Evolutionary conservation across 306 rosid genomes (phyloP), one percentile per base, ranked within the genome.

Genomic region (Vigna reflexopilosa): DNA sequence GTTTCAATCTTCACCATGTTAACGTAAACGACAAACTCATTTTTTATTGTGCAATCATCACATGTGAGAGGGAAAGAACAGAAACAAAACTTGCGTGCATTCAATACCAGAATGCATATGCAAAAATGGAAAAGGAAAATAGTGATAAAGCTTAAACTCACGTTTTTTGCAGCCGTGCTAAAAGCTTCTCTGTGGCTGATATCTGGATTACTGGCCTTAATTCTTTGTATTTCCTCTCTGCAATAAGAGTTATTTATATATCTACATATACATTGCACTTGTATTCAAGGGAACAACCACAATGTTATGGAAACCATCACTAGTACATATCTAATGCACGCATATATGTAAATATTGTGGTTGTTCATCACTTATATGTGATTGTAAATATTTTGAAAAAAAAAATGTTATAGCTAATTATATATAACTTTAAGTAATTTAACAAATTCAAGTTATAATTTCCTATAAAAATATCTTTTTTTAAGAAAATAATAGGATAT

Each of bases 161-260:
- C 99, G 77, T 95, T 95, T 88, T 95, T 95, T 13, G 98, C 98
- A 20, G 99, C 98, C 17, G 98, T 87, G 89, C 99, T 95, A 68
- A 95, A 95, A 66, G 99, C 99, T 86, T 95, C 98, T 71, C 97
- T 93, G 84, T 95, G 99, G 84, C 96, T 95, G 75, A 95, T 91
- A 76, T 93, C 98, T 67, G 98, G 99, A 78, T 95, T 91, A 76
- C 93, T 54, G 16, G 98, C 98, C 83, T 95, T 95, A 62, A 95
- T 95, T 92, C 99, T 95, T 86, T 95, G 99, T 70, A 95, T 95
- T 88, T 95, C 99, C 87, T 91, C 99, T 86, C 99, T 96, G 73
- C 22, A 83, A 70, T 50, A 64, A 66, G 0, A 64, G 16, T 34
- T 2, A 34, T 62, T 32, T 7, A 30, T 59, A 24, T 20, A 19